These are phyloP conservation scores for Megacollybia platyphylla DNA, from an alignment of 1,284 basidiomycete genomes.

Conservation along the genomic window DNA sequence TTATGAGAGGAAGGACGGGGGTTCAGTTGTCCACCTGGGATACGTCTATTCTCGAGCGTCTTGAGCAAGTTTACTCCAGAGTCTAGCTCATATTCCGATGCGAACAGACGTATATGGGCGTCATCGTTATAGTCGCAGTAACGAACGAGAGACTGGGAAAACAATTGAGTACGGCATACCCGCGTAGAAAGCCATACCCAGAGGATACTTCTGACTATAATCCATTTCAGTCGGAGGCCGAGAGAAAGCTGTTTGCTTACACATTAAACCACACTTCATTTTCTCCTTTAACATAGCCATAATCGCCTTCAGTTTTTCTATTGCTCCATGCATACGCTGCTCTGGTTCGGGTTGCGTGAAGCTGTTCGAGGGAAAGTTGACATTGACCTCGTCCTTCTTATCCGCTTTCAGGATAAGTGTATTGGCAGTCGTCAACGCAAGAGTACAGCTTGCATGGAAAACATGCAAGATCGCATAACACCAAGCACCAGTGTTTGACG, in stretches of 20 bases:
- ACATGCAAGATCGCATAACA: conserved; percentile 64
- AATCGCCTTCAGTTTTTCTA: conserved; percentile 43
- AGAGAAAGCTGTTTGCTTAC: conserved; percentile 26
- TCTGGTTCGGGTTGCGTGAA: conserved; percentile 9
- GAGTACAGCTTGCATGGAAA: conserved; percentile 48
- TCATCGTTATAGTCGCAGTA: neutral
- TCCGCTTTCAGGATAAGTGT: conserved; percentile 2
- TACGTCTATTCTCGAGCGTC: neutral
- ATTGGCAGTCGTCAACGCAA: conserved; percentile 54
- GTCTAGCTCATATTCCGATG: neutral
- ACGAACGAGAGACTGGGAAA: neutral
- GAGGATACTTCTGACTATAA: conserved; percentile 44
- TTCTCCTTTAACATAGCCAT: conserved; percentile 49
- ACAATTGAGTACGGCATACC: neutral
- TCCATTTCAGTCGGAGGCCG: conserved; percentile 7
- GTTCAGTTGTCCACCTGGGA: neutral
- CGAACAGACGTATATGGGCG: neutral
- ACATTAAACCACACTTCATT: conserved; percentile 50
- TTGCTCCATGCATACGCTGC: conserved; percentile 32
- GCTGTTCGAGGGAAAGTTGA: neutral
- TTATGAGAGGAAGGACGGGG: neutral
- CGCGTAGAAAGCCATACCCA: conserved; percentile 17
- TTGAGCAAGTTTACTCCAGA: neutral
- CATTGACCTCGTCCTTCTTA: neutral
- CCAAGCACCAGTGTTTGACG: conserved; percentile 66